Evolutionary conservation across 1,139 yeast genomes (phyloP), one percentile per base, ranked within the genome.

Genomic region (Pichia sp.): DNA sequence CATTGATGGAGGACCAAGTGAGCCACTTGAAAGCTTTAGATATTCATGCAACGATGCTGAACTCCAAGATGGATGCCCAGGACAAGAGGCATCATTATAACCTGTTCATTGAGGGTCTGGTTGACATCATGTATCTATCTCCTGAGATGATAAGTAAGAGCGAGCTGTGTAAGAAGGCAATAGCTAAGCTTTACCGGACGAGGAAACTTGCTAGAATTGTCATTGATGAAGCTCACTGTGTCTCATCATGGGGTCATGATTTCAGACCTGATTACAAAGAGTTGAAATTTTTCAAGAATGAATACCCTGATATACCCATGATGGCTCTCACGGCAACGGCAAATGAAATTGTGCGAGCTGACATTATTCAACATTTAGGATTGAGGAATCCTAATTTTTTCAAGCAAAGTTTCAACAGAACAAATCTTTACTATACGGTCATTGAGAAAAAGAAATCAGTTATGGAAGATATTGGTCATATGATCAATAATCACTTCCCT

Each of bases 321-420:
- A 88, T 93, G 87, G 98, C 98, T 0, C 65, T 93, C 38, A 93
- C 99, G 0, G 98, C 98, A 0, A 93, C 99, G 0, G 99, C 99
- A 2, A 91, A 88, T 56, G 88, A 84, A 47, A 85, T 82, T 46
- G 98, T 93, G 12, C 66, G 86, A 46, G 66, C 81, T 66, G 98
- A 93, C 60, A 87, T 93, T 39, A 67, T 81, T 22, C 87, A 80
- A 53, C 81, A 83, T 49, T 62, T 85, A 39, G 70, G 72, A 27
- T 65, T 84, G 64, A 56, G 65, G 4, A 52, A 67, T 14, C 76
- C 85, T 1, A 67, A 71, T 30, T 65, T 77, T 39, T 64, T 77
- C 46, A 69, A 69, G 39, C 91, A 81, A 52, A 85, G 96, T 60
- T 93, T 93, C 63, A 91, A 93, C 55, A 69, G 99, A 49, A 77